These are phyloP conservation scores for Aspergillus niger DNA, from an alignment of 2,329 filamentous ascomycete species.

Conservation along the genomic window DNA sequence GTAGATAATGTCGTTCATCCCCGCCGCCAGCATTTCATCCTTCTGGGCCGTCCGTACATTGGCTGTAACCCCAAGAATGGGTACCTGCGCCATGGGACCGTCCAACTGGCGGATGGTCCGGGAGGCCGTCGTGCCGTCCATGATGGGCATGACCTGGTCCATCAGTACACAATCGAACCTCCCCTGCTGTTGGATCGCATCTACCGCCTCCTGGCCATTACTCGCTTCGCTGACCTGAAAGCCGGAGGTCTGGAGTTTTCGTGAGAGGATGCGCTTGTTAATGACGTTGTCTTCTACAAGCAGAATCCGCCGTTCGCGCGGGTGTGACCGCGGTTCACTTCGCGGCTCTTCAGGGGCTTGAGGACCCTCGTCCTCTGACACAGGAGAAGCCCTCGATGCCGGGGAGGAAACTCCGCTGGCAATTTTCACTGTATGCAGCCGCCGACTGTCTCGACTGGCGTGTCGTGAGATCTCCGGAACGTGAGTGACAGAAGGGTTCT, in stretches of 20 bases:
- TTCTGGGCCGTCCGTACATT: constrained; percentile 77
- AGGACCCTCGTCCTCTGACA: neutral
- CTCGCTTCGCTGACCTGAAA: constrained; percentile 39
- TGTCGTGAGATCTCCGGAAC: constrained; percentile 14
- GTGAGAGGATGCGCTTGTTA: constrained; percentile 43
- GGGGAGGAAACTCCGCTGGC: neutral
- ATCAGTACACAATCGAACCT: constrained; percentile 68
- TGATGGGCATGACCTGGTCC: constrained; percentile 82
- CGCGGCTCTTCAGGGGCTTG: neutral
- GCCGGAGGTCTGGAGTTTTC: constrained; percentile 39
- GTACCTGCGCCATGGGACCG: constrained; percentile 41
- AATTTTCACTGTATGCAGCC: constrained; percentile 14
- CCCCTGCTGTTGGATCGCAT: constrained; percentile 33
- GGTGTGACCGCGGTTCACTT: neutral
- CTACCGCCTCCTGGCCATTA: constrained; percentile 48
- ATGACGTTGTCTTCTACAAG: constrained; percentile 50
- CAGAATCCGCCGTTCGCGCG: constrained; percentile 29
- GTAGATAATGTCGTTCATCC: constrained; percentile 76
- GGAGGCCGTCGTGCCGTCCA: constrained; percentile 77
- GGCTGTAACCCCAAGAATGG: constrained; percentile 58
- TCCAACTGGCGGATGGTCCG: constrained; percentile 70
- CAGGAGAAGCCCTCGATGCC: too few species aligned
- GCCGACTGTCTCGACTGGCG: constrained; percentile 9
- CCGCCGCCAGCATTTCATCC: constrained; percentile 67
- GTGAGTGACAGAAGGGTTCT: constrained; percentile 16